Base-by-base conservation (phyloP, 2,329 filamentous ascomycete species). In the Xylaria sp. region DNA sequence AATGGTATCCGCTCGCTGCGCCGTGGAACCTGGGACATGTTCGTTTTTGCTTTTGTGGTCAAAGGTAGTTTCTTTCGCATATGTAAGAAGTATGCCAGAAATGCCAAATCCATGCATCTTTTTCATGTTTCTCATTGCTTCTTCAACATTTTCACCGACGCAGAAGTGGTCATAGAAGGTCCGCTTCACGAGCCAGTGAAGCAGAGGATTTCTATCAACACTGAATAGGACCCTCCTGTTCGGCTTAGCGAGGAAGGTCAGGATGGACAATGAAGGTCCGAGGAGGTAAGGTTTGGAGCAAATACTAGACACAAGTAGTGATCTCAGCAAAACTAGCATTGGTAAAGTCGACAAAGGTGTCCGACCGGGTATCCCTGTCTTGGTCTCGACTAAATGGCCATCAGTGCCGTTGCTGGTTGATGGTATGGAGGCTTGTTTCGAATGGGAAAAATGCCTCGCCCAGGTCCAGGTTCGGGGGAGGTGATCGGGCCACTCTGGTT, bases 61-160 rank as follows among this genome's bases (percentile, higher is more conserved):
- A 29, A 47, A 58, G 20, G 55, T 58, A 7, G 55, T 58, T 36
- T 58, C 55, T 47, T 58, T 58, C 10, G 55, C 55, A 17, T 58
- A 58, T 22, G 55, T 58, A 33, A 58, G 55, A 33, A 58, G 17
- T 2, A 58, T 22, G n/a, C 55, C 55, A 1, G 42, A 47, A 22
- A 58, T 22, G 9, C 55, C 55, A 33, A 47, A 49, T 3, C 25
- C 42, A 17, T 58, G 55, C 55, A 58, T 58, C 55, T 36, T 22
- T 36, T 36, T 47, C 55, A 58, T 58, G 27, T 13, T 47, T 47
- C 25, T 36, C 55, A 7, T 47, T 29, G n/a, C 42, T 15, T 58
- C 55, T 17, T 42, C 55, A 10, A n/a, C 55, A 36, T 47, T 58
- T 58, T 58, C 55, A n/a, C 55, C 55, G 4, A 33, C 22, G 27